Conservation (phyloP, 2,329 filamentous ascomycete species). For the Ceratocystis lukuohia region DNA sequence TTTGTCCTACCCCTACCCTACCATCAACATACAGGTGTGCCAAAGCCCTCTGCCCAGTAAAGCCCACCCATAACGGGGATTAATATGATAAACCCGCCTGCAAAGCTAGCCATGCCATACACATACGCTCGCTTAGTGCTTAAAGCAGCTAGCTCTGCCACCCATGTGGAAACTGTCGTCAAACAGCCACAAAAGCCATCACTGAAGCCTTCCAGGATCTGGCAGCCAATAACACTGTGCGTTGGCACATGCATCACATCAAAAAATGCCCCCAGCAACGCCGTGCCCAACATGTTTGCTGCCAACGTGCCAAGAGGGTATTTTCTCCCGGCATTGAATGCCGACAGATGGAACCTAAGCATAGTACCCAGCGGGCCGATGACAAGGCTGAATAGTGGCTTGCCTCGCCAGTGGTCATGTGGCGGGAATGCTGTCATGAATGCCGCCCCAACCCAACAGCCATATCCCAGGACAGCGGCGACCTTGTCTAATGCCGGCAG, state of each 20-base stretch:
- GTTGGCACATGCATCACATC: slow-evolving; percentile 58
- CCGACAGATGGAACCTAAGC: slow-evolving; percentile 56
- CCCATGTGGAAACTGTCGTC: slow-evolving; percentile 56
- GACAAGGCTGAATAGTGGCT: slow-evolving; percentile 60
- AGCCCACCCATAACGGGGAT: slow-evolving; percentile 63
- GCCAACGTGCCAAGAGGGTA: slow-evolving; percentile 82
- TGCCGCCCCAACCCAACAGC: slow-evolving; percentile 65
- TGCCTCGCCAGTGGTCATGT: slow-evolving; percentile 54
- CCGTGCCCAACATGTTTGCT: slow-evolving; percentile 67
- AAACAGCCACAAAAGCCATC: slow-evolving; percentile 56
- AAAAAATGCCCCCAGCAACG: slow-evolving; percentile 60
- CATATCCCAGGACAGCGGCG: slow-evolving; percentile 51
- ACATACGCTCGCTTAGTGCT: slow-evolving; percentile 46
- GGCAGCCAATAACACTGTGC: slow-evolving; percentile 46
- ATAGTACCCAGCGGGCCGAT: slow-evolving; percentile 75
- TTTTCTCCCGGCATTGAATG: slow-evolving; percentile 54
- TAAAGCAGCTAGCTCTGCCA: slow-evolving; percentile 44
- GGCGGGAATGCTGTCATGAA: slow-evolving; percentile 61
- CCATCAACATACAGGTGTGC: slow-evolving; percentile 28
- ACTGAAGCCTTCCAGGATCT: slow-evolving; percentile 52
- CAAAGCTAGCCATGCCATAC: slow-evolving; percentile 52
- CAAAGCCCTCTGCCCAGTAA: slow-evolving; percentile 52
- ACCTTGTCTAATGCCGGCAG: slow-evolving; percentile 46
- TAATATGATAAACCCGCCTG: slow-evolving; percentile 43
- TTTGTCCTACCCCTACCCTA: background rate